Base-by-base conservation (phyloP, 2,329 filamentous ascomycete species). In the Xylaria sp. region DNA sequence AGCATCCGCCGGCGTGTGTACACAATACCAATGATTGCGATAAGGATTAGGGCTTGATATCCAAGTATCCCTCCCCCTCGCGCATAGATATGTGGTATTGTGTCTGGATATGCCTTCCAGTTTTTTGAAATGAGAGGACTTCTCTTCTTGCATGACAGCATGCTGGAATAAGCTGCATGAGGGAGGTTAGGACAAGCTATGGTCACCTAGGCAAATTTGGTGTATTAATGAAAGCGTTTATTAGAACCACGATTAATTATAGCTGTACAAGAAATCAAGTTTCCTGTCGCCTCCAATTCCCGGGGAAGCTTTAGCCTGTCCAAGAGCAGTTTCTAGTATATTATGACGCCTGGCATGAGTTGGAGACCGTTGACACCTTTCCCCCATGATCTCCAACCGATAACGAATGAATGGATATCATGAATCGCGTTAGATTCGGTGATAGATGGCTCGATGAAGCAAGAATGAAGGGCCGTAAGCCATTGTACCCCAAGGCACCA, bases 271-370 rank as follows among this genome's bases (percentile, higher is more conserved):
- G 28, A 41, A 41, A 55, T 50, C 25, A 48, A 66, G 31, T 48
- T 23, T 15, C 41, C 44, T 44, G 18, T 9, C 15, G 18, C 48
- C 34, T 4, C 13, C 20, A 52, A 46, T 41, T 28, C 31, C n/a
- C 46, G 39, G 25, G 31, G 55, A 9, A 12, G 5, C 1, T 50
- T 50, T 18, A 31, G 25, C 44, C 50, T 28, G 46, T n/a, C 28
- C 25, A 13, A 6, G n/a, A 3, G 15, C 20, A 37, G 28, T 12
- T 34, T 13, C 10, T 31, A 46, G 41, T 54, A 60, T 67, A 67
- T 67, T 63, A 39, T 44, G 28, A 67, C 25, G 59, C 65, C 58
- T n/a, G 25, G 25, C 20, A 54, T 39, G 28, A n/a, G 23, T 62
- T 41, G 1, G 37, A 54, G 54, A 44, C 18, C 28, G n/a, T 13